Evolutionary conservation across 257 asterid species (phyloP).

Genomic region (Solanum chmielewskii): DNA sequence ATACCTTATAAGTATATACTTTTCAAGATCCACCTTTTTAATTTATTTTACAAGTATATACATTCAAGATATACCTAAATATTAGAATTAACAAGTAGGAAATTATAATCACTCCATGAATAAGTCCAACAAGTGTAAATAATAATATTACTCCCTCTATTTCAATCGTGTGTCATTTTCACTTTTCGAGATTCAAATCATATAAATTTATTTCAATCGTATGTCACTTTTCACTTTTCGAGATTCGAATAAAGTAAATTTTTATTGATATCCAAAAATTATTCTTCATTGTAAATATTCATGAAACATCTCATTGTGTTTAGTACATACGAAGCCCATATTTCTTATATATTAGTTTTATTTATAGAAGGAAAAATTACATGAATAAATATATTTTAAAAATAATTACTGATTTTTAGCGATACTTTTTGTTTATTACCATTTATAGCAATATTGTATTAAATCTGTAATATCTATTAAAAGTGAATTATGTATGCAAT

Average conservation of each 20-base stretch:
- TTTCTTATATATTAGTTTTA: not conserved
- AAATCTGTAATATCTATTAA: no score
- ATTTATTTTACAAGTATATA: not conserved
- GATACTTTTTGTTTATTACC: no score
- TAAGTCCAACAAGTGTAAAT: not conserved
- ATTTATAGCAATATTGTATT: no score
- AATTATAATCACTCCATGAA: not conserved
- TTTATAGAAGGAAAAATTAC: no score
- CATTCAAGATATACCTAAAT: not conserved
- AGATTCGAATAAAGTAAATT: no score
- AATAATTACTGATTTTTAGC: no score
- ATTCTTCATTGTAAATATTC: not conserved
- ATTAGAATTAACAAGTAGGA: not conserved
- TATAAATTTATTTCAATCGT: not conserved
- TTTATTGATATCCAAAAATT: no score
- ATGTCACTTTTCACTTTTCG: no score
- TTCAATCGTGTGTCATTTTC: not conserved
- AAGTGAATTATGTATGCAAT: no score
- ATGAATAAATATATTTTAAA: no score
- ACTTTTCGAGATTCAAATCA: not conserved
- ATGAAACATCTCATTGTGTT: not conserved
- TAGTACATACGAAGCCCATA: not conserved
- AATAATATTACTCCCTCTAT: not conserved
- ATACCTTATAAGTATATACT: not conserved
- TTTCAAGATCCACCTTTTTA: not conserved